A percentile compares a stretch with the other conserved stretches of the same genome.
phyloP scores from a whole-genome alignment of 2,329 filamentous ascomycete genomes.

The Fusarium dlaminii region DNA sequence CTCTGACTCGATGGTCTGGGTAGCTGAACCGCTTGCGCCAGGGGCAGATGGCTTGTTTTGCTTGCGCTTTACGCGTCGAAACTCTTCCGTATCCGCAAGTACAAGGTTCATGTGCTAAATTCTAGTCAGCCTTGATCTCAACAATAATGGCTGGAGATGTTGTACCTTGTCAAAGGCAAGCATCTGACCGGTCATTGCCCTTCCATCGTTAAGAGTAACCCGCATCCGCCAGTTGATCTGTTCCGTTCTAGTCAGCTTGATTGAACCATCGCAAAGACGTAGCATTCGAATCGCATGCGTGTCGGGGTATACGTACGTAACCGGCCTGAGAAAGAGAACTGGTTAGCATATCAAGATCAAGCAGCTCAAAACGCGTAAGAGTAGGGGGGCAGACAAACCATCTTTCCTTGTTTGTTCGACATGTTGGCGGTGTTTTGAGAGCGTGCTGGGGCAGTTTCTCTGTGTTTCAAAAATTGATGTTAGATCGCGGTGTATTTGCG shows the following conservation, averaged over 20 bases:
- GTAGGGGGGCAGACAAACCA: constrained; percentile 72
- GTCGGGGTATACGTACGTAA: constrained; percentile 66
- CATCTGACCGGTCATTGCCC: constrained; percentile 98
- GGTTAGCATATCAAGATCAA: constrained; percentile 68
- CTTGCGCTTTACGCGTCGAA: constrained; percentile 89
- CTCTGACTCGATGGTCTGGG: constrained; percentile 83
- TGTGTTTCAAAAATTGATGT: constrained; percentile 56
- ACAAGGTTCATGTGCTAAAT: constrained; percentile 97
- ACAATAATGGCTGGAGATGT: not conserved
- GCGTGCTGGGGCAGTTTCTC: constrained; percentile 47
- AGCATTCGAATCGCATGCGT: constrained; percentile 5
- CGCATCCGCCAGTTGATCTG: constrained; percentile 99
- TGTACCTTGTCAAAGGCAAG: constrained; percentile 95
- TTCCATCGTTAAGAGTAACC: constrained; percentile 91
- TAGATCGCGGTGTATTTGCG: constrained; percentile 51
- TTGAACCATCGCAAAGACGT: not conserved
- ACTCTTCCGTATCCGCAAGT: constrained; percentile 97
- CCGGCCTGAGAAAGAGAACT: constrained; percentile 67
- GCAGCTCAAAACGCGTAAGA: constrained; percentile 42
- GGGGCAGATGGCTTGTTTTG: constrained; percentile 76
- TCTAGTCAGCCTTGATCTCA: constrained; percentile 13
- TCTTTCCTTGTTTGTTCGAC: constrained; percentile 94
- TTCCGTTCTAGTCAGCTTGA: constrained; percentile 17
- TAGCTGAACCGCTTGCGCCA: constrained; percentile 66
- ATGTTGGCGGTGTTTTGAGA: constrained; percentile 46